These are phyloP conservation scores for Xerocomus subilludens DNA, from an alignment of 1,284 basidiomycete species.

Conservation along the genomic window DNA sequence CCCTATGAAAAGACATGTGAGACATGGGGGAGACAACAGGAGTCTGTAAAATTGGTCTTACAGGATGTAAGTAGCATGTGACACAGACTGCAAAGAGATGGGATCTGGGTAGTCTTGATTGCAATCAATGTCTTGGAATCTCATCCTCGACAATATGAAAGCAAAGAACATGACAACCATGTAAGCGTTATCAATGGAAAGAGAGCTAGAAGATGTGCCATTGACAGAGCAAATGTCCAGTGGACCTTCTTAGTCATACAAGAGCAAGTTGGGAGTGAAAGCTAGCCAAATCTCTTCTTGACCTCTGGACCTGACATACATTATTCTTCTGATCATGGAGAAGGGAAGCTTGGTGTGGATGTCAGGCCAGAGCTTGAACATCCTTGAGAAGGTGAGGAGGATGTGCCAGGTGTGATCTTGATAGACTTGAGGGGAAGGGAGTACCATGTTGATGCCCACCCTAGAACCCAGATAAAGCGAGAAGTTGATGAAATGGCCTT, in stretches of 20 bases:
- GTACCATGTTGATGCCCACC: slow-evolving; percentile 11
- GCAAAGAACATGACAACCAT: slow-evolving; percentile 29
- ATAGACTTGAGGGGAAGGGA: background rate
- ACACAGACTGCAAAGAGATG: background rate
- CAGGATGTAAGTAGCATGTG: background rate
- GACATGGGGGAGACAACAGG: too few relatives aligned
- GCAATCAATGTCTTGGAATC: background rate
- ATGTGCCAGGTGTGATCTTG: slow-evolving; percentile 23
- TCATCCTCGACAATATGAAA: background rate
- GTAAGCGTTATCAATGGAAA: background rate
- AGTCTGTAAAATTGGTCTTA: background rate
- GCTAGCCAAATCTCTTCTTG: slow-evolving; percentile 31
- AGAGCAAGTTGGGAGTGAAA: slow-evolving; percentile 11
- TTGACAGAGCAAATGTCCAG: background rate
- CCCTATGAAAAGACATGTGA: background rate
- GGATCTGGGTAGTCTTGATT: background rate
- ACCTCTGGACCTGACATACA: slow-evolving; percentile 11
- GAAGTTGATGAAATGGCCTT: slow-evolving; percentile 25
- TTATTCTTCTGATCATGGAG: slow-evolving; percentile 8
- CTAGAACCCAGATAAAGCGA: slow-evolving; percentile 10
- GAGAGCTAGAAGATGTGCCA: background rate
- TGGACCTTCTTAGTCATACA: background rate
- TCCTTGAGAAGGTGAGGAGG: slow-evolving; percentile 6
- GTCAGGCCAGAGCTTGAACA: slow-evolving; percentile 20
- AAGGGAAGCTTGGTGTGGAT: slow-evolving; percentile 10